Conservation (phyloP, 2,329 filamentous ascomycete genomes). For the Pseudodiploospora longispora region DNA sequence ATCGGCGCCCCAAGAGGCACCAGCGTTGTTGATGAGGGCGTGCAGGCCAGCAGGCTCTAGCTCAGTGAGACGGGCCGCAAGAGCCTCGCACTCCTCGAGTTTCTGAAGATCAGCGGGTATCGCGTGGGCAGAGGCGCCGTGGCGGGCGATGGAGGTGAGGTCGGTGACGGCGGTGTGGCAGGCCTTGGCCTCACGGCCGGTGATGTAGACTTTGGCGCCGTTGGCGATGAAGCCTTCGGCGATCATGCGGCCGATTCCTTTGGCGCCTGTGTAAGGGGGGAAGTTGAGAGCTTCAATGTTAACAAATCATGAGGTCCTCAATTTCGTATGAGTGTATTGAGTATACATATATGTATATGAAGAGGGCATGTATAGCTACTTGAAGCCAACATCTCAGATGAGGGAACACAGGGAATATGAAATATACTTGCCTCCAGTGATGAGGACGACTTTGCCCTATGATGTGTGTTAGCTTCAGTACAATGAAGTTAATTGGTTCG, state of each 20-base stretch:
- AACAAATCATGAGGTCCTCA: too few relatives aligned
- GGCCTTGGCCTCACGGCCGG: constrained; percentile 51
- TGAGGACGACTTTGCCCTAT: constrained; percentile 49
- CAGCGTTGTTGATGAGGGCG: constrained; percentile 59
- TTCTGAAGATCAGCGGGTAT: constrained; percentile 59
- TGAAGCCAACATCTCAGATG: too few relatives aligned
- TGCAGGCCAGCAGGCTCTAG: constrained; percentile 44
- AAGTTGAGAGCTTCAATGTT: too few relatives aligned
- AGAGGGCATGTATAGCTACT: too few relatives aligned
- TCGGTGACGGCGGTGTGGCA: constrained; percentile 49
- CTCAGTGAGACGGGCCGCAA: constrained; percentile 43
- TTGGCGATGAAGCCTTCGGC: constrained; percentile 57
- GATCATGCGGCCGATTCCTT: constrained; percentile 62
- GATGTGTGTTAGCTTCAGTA: constrained; percentile 1
- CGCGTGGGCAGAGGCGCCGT: constrained; percentile 41
- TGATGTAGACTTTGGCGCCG: constrained; percentile 57
- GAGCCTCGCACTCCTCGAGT: constrained; percentile 43
- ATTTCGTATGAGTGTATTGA: not conserved
- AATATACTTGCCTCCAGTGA: constrained; percentile 39
- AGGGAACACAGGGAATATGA: not conserved
- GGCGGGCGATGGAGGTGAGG: constrained; percentile 40
- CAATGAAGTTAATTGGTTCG: constrained; percentile 7
- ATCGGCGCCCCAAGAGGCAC: constrained; percentile 55
- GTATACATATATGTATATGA: too few relatives aligned
- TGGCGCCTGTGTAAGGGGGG: constrained; percentile 29